Percentiles rank a stretch among this genome's conserved stretches.
These are phyloP conservation scores for Dendryphion nanum DNA, from an alignment of 2,329 filamentous ascomycete species.

Conservation along the genomic window DNA sequence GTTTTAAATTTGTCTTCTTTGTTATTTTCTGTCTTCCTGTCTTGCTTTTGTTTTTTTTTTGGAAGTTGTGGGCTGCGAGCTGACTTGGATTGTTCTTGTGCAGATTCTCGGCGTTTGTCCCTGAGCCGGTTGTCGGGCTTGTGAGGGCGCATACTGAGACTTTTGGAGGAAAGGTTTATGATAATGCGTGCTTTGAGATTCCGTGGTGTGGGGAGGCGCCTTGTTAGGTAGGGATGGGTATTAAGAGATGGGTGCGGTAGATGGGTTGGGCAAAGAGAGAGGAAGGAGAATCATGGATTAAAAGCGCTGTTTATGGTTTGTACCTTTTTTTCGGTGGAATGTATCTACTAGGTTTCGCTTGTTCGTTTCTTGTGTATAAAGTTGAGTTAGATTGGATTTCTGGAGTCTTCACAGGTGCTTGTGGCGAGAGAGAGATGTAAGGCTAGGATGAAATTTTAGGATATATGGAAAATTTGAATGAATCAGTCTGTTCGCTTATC, in stretches of 20 bases:
- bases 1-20: constrained; percentile 1
- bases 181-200: constrained; percentile 16
- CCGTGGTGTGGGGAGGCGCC: constrained; percentile 22
- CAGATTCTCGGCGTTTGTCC: constrained; percentile 16
- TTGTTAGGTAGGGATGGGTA: constrained; percentile 10
- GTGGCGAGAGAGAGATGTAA: too few relatives aligned
- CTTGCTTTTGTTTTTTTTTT: not conserved
- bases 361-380: too few relatives aligned
- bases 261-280: not conserved
- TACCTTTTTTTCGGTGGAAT: too few relatives aligned
- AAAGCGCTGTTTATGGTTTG: too few relatives aligned
- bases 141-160: constrained; percentile 9
- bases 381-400: too few relatives aligned
- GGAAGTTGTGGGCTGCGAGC: not conserved
- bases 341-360: too few relatives aligned
- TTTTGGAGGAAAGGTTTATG: constrained; percentile 8
- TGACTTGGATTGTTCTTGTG: not conserved
- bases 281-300: not conserved
- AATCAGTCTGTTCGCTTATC: too few relatives aligned
- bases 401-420: too few relatives aligned
- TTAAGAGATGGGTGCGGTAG: not conserved
- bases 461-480: too few relatives aligned
- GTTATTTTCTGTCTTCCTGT: not conserved
- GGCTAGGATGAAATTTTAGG: too few relatives aligned
- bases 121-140: constrained; percentile 10